These are phyloP conservation scores for Buddleja alternifolia DNA, from an alignment of 257 asterid genomes.

Conservation along the genomic window DNA sequence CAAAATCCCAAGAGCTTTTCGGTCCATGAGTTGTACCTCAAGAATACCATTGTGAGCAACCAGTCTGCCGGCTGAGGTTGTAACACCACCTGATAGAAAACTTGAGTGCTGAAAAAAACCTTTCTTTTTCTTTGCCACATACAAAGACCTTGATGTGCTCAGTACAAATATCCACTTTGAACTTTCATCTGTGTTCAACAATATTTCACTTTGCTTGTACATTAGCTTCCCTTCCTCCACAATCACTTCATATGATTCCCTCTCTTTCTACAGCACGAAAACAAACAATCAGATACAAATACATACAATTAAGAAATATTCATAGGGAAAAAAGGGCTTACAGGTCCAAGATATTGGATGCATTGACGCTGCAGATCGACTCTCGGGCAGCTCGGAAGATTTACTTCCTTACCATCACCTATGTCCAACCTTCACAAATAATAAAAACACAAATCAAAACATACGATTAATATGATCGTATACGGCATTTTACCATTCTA, in stretches of 20 bases:
- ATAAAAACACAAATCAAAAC: conserved; percentile 2
- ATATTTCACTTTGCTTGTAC: conserved; percentile 53
- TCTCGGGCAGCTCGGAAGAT: conserved; percentile 56
- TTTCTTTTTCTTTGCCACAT: conserved; percentile 57
- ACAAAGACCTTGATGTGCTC: conserved; percentile 56
- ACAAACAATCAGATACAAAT: too few species aligned
- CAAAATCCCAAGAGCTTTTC: too few species aligned
- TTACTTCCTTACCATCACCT: conserved; percentile 72
- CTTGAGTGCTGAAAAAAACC: conserved; percentile 70
- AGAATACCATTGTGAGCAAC: conserved; percentile 60
- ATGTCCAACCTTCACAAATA: conserved; percentile 63
- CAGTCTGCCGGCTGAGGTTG: conserved; percentile 69
- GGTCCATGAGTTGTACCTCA: conserved; percentile 51
- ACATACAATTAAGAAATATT: background rate
- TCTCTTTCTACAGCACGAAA: conserved; percentile 45
- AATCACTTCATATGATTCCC: conserved; percentile 59
- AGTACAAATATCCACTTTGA: conserved; percentile 79
- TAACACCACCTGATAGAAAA: conserved; percentile 62
- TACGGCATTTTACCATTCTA: background rate
- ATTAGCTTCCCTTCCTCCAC: conserved; percentile 56
- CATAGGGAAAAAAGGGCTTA: conserved; percentile 37
- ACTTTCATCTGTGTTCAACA: conserved; percentile 48
- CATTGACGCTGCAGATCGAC: conserved; percentile 57
- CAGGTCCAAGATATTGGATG: conserved; percentile 70
- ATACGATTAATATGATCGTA: background rate